These are phyloP conservation scores for Nicotiana paniculata DNA, from an alignment of 257 asterid genomes.

Conservation along the genomic window DNA sequence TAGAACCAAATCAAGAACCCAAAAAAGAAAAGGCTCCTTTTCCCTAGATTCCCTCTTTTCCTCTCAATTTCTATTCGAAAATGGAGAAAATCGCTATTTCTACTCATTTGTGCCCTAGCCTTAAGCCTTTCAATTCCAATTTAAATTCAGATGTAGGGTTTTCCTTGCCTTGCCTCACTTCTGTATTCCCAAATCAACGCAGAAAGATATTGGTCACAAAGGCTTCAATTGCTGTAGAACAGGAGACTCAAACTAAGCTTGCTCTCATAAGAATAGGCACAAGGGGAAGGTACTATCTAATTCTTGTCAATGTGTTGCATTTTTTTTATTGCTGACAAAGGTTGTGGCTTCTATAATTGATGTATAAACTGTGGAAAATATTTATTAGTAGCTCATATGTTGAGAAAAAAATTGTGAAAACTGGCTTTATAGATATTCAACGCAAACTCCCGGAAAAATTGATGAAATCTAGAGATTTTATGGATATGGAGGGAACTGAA, in stretches of 20 bases:
- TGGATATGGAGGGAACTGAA: background rate
- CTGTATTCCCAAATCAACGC: slow-evolving; percentile 23
- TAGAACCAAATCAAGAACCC: background rate
- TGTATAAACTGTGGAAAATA: background rate
- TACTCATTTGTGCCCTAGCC: background rate
- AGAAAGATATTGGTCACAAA: slow-evolving; percentile 22
- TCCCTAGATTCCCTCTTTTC: background rate
- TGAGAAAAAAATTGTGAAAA: too few species aligned
- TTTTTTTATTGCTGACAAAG: too few species aligned
- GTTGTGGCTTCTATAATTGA: too few species aligned
- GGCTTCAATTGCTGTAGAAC: slow-evolving; percentile 62
- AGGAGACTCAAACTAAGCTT: slow-evolving; percentile 43
- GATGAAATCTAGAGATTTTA: background rate
- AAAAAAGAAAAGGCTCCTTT: background rate
- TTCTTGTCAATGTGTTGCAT: background rate
- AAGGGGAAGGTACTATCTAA: slow-evolving; percentile 62
- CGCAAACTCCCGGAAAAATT: background rate
- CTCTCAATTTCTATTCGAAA: background rate
- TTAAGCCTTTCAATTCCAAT: background rate
- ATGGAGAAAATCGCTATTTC: slow-evolving; percentile 2
- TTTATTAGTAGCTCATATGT: background rate
- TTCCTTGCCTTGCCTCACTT: slow-evolving; percentile 26
- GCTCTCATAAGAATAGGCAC: slow-evolving; percentile 87
- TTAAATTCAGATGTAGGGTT: slow-evolving; percentile 33
- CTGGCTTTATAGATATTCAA: background rate